A percentile compares a stretch with the other conserved stretches of the same genome.
Evolutionary conservation across 108 stramenopile species (phyloP).

Genomic region (Fragilaria crotonensis): DNA sequence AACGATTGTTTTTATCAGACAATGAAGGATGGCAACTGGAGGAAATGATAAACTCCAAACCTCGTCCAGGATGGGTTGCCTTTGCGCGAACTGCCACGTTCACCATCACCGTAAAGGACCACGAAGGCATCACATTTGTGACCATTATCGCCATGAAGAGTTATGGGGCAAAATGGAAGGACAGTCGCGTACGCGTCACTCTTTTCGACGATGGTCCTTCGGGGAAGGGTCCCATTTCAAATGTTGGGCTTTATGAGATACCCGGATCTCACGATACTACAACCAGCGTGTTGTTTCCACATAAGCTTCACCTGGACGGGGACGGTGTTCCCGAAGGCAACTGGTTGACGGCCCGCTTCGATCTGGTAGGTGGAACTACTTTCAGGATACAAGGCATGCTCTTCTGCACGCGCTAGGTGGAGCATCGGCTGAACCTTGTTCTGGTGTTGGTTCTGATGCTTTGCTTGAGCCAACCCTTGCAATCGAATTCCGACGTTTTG

Average conservation of each 20-base stretch:
- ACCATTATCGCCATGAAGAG: constrained; percentile 75
- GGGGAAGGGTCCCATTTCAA: neutral
- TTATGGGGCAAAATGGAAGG: constrained; percentile 66
- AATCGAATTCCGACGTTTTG: too few relatives aligned
- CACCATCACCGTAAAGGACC: neutral
- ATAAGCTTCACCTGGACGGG: constrained; percentile 32
- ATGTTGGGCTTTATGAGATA: constrained; percentile 8
- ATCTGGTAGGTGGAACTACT: neutral
- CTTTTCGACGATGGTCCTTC: neutral
- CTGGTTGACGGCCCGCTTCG: neutral
- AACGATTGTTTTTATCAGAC: neutral
- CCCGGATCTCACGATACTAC: constrained; percentile 57
- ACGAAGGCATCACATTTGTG: constrained; percentile 19
- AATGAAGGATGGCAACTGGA: neutral
- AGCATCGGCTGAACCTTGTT: too few relatives aligned
- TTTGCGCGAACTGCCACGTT: neutral
- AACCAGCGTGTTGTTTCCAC: constrained; percentile 73
- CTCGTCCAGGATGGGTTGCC: neutral
- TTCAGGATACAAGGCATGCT: neutral
- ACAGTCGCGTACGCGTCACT: constrained; percentile 15
- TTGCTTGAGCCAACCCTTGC: too few relatives aligned
- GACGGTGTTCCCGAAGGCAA: constrained; percentile 7
- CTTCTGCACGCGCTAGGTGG: too few relatives aligned
- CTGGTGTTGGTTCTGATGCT: too few relatives aligned
- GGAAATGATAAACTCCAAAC: neutral